Evolutionary conservation across 1,139 yeast species (phyloP).

Genomic region (Diutina scorzettiae): DNA sequence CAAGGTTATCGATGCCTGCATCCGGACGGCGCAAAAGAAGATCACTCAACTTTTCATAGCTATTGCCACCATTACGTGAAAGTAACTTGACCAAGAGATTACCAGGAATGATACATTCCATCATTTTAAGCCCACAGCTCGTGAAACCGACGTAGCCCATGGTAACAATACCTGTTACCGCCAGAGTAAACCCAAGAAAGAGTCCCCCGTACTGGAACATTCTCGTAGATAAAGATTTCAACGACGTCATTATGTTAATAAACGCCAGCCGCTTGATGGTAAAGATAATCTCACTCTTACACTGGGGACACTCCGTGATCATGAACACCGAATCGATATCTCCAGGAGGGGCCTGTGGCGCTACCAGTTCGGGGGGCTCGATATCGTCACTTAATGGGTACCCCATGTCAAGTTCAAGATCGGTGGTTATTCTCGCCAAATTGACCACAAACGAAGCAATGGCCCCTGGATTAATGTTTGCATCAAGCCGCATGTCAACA

Average conservation of each 20-base stretch:
- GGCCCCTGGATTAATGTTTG: not conserved
- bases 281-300: conserved; percentile 27
- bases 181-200: conserved; percentile 27
- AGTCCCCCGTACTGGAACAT: conserved; percentile 21
- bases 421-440: not conserved
- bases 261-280: conserved; percentile 21
- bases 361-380: not conserved
- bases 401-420: conserved; percentile 1
- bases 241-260: conserved; percentile 14
- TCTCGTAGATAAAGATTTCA: conserved; percentile 6
- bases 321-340: conserved; percentile 11
- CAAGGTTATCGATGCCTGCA: conserved; percentile 8
- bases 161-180: conserved; percentile 30
- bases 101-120: conserved; percentile 28
- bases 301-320: conserved; percentile 32
- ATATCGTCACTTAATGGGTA: not conserved
- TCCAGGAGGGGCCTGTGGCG: not conserved
- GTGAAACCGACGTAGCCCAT: conserved; percentile 33
- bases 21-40: conserved; percentile 13
- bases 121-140: conserved; percentile 27
- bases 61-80: not conserved
- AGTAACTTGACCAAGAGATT: conserved; percentile 22
- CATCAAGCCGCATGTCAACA: not conserved
- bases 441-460: not conserved
- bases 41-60: conserved; percentile 7